phyloP scores from a whole-genome alignment of 768 basidiomycete genomes.

The Russula compacta region DNA sequence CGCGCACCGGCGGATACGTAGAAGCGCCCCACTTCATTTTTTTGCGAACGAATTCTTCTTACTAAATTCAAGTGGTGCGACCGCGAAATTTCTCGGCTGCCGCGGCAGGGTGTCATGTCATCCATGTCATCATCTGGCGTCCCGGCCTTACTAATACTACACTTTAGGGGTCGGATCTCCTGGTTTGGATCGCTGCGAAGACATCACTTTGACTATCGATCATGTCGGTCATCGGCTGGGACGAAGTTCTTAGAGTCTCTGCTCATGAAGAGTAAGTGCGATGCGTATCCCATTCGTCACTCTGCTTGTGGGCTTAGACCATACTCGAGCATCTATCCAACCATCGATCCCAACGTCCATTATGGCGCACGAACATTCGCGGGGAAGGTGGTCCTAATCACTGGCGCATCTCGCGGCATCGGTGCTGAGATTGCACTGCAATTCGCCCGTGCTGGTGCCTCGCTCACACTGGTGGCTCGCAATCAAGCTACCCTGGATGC shows the following conservation, averaged over 20 bases:
- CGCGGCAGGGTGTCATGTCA: too few species aligned
- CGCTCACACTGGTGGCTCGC: background rate
- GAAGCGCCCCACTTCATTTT: too few species aligned
- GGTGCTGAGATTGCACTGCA: background rate
- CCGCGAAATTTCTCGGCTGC: too few species aligned
- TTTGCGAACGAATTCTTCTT: too few species aligned
- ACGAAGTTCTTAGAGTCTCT: conserved; percentile 1
- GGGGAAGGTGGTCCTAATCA: background rate
- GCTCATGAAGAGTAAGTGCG: background rate
- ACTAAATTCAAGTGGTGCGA: too few species aligned
- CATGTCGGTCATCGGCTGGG: background rate
- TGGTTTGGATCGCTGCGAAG: too few species aligned
- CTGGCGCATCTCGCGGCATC: background rate
- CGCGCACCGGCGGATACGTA: too few species aligned
- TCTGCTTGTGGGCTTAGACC: too few species aligned
- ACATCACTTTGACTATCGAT: background rate
- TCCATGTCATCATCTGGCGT: too few species aligned
- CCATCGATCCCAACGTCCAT: background rate
- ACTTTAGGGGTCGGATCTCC: too few species aligned
- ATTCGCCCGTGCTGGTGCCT: background rate
- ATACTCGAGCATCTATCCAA: background rate
- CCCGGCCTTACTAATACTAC: too few species aligned
- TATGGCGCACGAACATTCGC: background rate
- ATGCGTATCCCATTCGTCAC: too few species aligned
- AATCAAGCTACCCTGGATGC: background rate